A percentile compares a stretch with the other conserved stretches of the same genome.
phyloP scores from a whole-genome alignment of 1,284 basidiomycete species.

The Hemileia vastatrix region DNA sequence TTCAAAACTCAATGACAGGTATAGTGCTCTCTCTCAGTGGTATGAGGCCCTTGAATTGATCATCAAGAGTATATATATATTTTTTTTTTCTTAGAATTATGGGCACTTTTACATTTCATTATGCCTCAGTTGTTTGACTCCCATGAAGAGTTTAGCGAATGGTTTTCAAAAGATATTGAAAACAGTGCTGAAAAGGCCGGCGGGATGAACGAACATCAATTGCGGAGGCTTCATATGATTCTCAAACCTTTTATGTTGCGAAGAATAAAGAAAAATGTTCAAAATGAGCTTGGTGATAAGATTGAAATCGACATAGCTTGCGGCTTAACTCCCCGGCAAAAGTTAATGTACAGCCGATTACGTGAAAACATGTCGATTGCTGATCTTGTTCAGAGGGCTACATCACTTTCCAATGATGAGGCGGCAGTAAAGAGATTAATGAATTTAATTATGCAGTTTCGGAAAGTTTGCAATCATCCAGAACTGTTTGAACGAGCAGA shows the following conservation, averaged over 20 bases:
- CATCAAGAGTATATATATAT: conserved; percentile 23
- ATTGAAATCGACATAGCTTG: conserved; percentile 96
- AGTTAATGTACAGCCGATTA: conserved; percentile 80
- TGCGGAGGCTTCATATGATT: conserved; percentile 95
- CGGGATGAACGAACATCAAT: conserved; percentile 88
- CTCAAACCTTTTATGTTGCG: conserved; percentile 99
- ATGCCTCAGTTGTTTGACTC: conserved; percentile 99
- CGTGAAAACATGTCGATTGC: conserved; percentile 88
- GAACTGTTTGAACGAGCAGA: conserved; percentile 97
- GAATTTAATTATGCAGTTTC: conserved; percentile 99
- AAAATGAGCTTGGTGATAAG: conserved; percentile 99
- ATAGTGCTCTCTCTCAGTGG: conserved; percentile 30
- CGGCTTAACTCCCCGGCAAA: conserved; percentile 85
- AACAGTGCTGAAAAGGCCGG: conserved; percentile 81
- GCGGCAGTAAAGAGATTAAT: conserved; percentile 86
- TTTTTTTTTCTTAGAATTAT: conserved; percentile 62
- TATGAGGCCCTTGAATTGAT: neutral
- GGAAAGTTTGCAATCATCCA: conserved; percentile 98
- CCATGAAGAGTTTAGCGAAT: conserved; percentile 98
- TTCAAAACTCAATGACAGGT: conserved; percentile 99
- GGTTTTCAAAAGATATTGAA: conserved; percentile 99
- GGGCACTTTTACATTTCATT: conserved; percentile 98
- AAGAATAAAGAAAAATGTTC: conserved; percentile 94
- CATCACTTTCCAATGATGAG: conserved; percentile 67
- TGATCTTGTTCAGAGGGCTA: conserved; percentile 86